These are phyloP conservation scores for Sclerotinia sclerotiorum DNA, from an alignment of 2,329 filamentous ascomycete genomes.

Conservation along the genomic window DNA sequence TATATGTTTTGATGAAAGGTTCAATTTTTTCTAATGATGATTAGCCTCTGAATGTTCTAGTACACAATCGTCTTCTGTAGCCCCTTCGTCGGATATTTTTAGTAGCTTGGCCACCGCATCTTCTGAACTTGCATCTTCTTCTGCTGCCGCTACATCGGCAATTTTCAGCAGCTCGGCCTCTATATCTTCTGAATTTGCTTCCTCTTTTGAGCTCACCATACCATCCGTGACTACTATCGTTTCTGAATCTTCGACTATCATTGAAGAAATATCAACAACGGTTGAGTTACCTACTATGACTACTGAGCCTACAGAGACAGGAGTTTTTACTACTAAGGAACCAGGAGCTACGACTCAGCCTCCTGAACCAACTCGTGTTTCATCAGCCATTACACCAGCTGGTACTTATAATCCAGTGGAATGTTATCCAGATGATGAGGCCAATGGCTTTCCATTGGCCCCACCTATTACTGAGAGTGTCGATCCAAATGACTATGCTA, in stretches of 20 bases:
- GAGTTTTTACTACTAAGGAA: background rate
- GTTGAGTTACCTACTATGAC: background rate
- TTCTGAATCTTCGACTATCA: background rate
- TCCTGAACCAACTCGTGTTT: conserved; percentile 1
- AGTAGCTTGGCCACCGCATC: background rate
- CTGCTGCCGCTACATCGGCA: background rate
- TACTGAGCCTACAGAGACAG: background rate
- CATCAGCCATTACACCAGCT: background rate
- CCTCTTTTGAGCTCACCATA: background rate
- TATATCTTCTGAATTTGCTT: conserved; percentile 4
- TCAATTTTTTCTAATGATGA: background rate
- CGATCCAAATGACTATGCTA: conserved; percentile 1
- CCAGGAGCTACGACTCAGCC: background rate
- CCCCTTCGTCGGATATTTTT: background rate
- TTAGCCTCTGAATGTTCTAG: conserved; percentile 9
- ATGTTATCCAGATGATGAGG: conserved; percentile 10
- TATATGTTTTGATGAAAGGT: background rate
- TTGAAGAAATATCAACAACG: background rate
- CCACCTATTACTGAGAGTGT: conserved; percentile 4
- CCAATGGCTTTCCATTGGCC: conserved; percentile 7
- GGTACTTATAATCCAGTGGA: conserved; percentile 6
- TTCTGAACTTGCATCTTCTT: conserved; percentile 7
- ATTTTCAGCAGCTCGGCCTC: background rate
- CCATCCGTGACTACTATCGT: background rate
- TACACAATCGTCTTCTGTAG: conserved; percentile 1